These are phyloP conservation scores for Arxiozyma telluris DNA, from an alignment of 1,139 yeast species.

Conservation along the genomic window DNA sequence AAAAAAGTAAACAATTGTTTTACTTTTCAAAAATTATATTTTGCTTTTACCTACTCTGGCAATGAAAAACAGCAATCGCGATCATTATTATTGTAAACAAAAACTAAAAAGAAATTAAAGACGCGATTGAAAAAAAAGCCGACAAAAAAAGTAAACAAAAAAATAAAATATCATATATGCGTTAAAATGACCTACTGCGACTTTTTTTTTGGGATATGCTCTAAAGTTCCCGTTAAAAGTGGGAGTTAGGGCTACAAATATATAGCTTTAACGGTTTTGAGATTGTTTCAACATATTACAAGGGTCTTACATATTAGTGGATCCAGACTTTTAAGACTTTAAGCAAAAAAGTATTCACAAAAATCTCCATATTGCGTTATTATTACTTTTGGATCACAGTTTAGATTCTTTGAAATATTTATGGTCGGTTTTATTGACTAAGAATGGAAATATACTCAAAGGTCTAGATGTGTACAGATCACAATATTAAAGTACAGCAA, in stretches of 20 bases:
- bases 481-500: background rate
- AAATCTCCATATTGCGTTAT: too few relatives aligned
- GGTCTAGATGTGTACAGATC: background rate
- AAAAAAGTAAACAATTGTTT: background rate
- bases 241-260: background rate
- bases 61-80: background rate
- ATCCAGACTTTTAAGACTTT: background rate
- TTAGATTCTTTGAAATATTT: background rate
- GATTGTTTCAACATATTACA: too few relatives aligned
- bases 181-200: background rate
- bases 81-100: background rate
- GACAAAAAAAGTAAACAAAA: too few relatives aligned
- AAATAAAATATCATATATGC: background rate
- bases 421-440: too few relatives aligned
- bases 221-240: background rate
- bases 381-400: background rate
- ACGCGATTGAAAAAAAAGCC: background rate
- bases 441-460: too few relatives aligned
- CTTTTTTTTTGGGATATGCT: background rate
- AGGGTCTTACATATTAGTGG: background rate
- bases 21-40: too few relatives aligned
- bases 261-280: background rate
- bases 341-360: background rate
- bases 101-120: background rate
- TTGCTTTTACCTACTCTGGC: background rate